phyloP scores from a whole-genome alignment of 1,284 basidiomycete species.

The Cutaneotrichosporon cutaneum region DNA sequence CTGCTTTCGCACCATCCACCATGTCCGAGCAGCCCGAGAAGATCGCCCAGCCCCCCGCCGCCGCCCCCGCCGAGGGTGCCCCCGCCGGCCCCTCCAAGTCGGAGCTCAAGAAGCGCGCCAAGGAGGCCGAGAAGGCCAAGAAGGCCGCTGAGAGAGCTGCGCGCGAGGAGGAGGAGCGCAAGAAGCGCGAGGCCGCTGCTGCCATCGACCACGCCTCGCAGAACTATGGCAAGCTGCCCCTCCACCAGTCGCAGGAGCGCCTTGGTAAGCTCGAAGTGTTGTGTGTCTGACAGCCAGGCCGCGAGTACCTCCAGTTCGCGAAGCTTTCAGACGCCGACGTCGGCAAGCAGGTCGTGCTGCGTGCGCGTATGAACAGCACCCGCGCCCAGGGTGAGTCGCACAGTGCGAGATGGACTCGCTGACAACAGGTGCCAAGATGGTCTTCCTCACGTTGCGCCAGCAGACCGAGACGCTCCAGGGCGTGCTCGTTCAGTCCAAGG shows the following conservation, averaged over 20 bases:
- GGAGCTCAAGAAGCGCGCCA: slow-evolving; percentile 89
- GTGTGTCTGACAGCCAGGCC: slow-evolving; percentile 49
- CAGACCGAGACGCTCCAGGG: slow-evolving; percentile 87
- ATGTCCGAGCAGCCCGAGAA: slow-evolving; percentile 31
- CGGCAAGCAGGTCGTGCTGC: slow-evolving; percentile 78
- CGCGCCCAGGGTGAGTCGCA: slow-evolving; percentile 71
- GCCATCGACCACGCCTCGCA: slow-evolving; percentile 77
- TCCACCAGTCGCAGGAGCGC: slow-evolving; percentile 83
- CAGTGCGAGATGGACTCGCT: slow-evolving; percentile 6
- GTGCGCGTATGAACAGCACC: slow-evolving; percentile 88
- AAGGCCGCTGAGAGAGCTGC: slow-evolving; percentile 82
- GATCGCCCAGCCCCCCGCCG: slow-evolving; percentile 13
- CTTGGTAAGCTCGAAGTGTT: slow-evolving; percentile 44
- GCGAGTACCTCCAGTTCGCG: slow-evolving; percentile 62
- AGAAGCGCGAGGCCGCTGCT: slow-evolving; percentile 70
- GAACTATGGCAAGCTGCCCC: slow-evolving; percentile 84
- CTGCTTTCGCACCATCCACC: slow-evolving; percentile 1
- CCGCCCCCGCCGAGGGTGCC: slow-evolving; percentile 20
- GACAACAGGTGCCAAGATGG: slow-evolving; percentile 72
- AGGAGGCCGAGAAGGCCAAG: slow-evolving; percentile 88
- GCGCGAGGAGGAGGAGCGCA: slow-evolving; percentile 72
- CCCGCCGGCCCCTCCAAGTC: slow-evolving; percentile 68
- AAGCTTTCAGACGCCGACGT: slow-evolving; percentile 66
- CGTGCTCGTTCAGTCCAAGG: slow-evolving; percentile 63
- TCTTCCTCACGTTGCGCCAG: slow-evolving; percentile 90